Evolutionary conservation across 352 stramenopile species (phyloP), one percentile per base, ranked within the genome.

Genomic region (Plasmopara halstedii): DNA sequence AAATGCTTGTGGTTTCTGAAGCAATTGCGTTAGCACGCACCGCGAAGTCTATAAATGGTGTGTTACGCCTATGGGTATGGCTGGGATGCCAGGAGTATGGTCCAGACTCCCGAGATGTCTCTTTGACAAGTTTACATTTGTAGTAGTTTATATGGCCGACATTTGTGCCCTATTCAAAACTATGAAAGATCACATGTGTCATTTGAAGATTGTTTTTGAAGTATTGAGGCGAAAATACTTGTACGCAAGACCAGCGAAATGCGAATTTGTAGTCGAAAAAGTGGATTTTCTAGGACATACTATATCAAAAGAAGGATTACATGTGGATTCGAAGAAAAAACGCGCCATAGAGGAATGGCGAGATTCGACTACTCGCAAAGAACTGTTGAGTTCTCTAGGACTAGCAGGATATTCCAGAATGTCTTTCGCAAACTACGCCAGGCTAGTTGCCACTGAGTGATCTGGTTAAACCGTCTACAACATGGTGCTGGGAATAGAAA

Each of bases 141-240:
- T 79, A 17, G 55, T 72, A 10, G 57, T 68, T 0, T 73, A 65
- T 19, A 23, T 70, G 2, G 60, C 72, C 19, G 62, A 72, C 23
- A 68, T 78, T 46, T 67, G 44, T 38, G 42, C 70, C 23, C 48
- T 70, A 21, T 72, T 47, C 9, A 10, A 9, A 0, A 56, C 15
- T 21, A 22, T 49, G 33, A 33, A 52, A 22, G 46, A 52, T 37
- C 48, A 59, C 14, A 15, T 49, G 17, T 22, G 59, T 18, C 64
- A 67, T 27, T n/a, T 73, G 0, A 26, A 33, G 1, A 50, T 23
- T 18, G 17, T 70, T 0, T 70, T 62, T 17, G 42, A 63, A 14
- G 43, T 60, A 8, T 17, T 70, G 0, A n/a, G 53, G 0, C 4
- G n/a, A 29, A 47, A 75, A 15, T 45, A 57, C 6, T 17, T 64